Percentiles rank a stretch among this genome's conserved stretches.
Conservation (phyloP, 164 flowering plant species). For the Macadamia integrifolia region DNA sequence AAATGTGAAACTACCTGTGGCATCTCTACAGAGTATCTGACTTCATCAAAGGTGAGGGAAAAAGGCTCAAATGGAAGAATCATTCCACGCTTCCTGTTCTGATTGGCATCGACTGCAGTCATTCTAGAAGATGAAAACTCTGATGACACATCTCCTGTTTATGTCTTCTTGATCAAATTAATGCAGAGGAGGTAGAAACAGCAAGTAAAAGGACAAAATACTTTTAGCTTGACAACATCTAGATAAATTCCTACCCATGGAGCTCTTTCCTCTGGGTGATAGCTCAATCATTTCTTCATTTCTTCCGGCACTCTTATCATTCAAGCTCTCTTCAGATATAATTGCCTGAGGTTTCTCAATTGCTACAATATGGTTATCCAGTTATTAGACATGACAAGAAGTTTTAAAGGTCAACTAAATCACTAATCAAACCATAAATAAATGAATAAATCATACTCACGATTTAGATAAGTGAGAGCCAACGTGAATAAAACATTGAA, state of each 20-base stretch:
- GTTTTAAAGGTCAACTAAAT: not conserved
- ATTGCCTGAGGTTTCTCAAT: constrained; percentile 18
- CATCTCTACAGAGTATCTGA: constrained; percentile 47
- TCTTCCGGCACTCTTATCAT: constrained; percentile 5
- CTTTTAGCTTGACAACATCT: constrained; percentile 4
- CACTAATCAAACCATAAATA: not conserved
- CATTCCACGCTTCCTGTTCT: constrained; percentile 46
- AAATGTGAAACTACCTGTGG: constrained; percentile 19
- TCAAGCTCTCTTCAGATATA: constrained; percentile 6
- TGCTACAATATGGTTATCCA: constrained; percentile 11
- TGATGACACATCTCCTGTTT: not conserved
- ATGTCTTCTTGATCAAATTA: constrained; percentile 1
- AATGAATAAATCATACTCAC: constrained; percentile 14
- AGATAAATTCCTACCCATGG: not conserved
- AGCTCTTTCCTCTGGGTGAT: constrained; percentile 11
- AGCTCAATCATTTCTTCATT: constrained; percentile 13
- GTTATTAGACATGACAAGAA: not conserved
- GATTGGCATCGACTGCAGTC: constrained; percentile 12
- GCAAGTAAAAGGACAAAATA: not conserved
- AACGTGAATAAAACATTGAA: constrained; percentile 23
- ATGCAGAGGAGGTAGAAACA: not conserved
- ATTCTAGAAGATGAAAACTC: constrained; percentile 8
- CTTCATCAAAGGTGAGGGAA: constrained; percentile 53
- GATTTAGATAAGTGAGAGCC: constrained; percentile 32
- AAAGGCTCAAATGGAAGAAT: constrained; percentile 64